Evolutionary conservation across 768 basidiomycete genomes (phyloP), one percentile per base, ranked within the genome.

Genomic region (Tephrocybe sp.): DNA sequence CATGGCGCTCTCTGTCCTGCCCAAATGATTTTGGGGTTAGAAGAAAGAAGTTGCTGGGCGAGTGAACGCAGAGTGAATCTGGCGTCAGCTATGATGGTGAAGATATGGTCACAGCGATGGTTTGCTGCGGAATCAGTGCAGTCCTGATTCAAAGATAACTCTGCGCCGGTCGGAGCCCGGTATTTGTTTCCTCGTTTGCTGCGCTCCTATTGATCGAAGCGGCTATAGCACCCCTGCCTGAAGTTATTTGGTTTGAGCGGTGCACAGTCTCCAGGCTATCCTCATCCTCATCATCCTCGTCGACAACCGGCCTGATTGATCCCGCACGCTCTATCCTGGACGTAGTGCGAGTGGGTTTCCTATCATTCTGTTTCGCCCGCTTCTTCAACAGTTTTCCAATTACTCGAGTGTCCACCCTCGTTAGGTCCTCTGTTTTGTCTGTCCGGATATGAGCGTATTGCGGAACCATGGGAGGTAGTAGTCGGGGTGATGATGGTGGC

Each of bases 241-340:
- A 30, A 6, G 6, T 30, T 12, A 12, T 7, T 30, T 6, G 12
- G 29, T 12, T 6, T 30, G 33, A 19, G 8, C 37, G 37, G 12
- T 19, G 37, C 7, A 21, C 18, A 8, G 37, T 6, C 8, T 38
- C 37, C 37, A 21, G 37, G 19, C n/a, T 19, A 5, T n/a, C 43
- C 18, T 50, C 45, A 11, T 50, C 49, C 13, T 24, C 31, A 31
- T 45, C 49, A 15, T 41, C 34, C 9, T 31, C 42, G 15, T 38
- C 39, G 3, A n/a, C 3, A n/a, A 30, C 34, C 13, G 55, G 13
- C 23, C 27, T 43, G n/a, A 59, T 52, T 5, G 53, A 59, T 1
- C 49, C 58, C 18, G 42, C 31, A 9, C 53, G 51, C 41, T 59
- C 58, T 12, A 57, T 59, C 16, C 29, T 47, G 2, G 58, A 59